These are phyloP conservation scores for Cyberlindnera veronae DNA, from an alignment of 805 yeast genomes.

Conservation along the genomic window DNA sequence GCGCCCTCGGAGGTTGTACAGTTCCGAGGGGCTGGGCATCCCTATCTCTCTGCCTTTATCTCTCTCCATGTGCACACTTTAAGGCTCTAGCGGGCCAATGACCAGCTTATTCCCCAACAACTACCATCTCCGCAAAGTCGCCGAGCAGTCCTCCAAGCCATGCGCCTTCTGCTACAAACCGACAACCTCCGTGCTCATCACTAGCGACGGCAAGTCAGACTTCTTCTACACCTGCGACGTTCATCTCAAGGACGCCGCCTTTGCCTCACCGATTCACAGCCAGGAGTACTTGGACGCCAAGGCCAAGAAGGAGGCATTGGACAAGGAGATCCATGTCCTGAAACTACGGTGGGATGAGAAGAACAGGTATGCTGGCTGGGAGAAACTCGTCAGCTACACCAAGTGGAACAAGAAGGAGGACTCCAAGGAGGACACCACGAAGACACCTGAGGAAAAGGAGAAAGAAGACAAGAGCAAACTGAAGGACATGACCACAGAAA, in stretches of 20 bases:
- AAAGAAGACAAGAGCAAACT: conserved; percentile 18
- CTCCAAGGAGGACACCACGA: conserved; percentile 15
- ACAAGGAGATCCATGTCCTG: conserved; percentile 18
- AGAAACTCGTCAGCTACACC: conserved; percentile 21
- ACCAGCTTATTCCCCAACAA: conserved; percentile 15
- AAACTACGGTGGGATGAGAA: conserved; percentile 28
- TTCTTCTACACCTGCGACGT: conserved; percentile 28
- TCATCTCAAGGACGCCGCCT: conserved; percentile 23
- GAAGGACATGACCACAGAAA: conserved; percentile 9
- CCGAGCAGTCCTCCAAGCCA: conserved; percentile 19
- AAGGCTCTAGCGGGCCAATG: too few relatives aligned
- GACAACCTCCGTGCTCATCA: conserved; percentile 23
- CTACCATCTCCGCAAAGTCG: conserved; percentile 26
- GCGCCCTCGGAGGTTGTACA: too few relatives aligned
- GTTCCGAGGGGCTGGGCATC: too few relatives aligned
- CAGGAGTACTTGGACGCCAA: conserved; percentile 23
- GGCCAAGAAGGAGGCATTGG: conserved; percentile 19
- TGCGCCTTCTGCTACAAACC: conserved; percentile 29
- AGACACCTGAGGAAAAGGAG: conserved; percentile 17
- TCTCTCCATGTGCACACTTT: too few relatives aligned
- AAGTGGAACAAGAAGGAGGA: conserved; percentile 13
- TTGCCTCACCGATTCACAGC: conserved; percentile 23
- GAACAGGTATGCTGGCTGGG: conserved; percentile 26
- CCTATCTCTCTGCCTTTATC: too few relatives aligned
- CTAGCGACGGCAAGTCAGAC: conserved; percentile 22